Evolutionary conservation across 176 grass and related monocot species (phyloP).

Genomic region (Bolboschoenus planiculmis): DNA sequence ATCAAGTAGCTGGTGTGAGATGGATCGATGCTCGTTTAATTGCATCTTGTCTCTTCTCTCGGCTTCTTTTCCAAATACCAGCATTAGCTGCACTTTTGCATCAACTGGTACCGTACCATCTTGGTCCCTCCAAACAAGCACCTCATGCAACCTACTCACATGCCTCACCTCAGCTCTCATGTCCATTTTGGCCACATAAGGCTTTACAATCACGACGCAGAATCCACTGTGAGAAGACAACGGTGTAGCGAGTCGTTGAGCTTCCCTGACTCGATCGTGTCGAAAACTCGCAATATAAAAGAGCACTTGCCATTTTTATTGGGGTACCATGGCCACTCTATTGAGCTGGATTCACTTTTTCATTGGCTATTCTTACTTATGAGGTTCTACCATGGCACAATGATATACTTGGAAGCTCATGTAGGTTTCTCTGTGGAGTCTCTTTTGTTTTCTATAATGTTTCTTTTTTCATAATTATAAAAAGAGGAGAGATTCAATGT

Average conservation of each 20-base stretch:
- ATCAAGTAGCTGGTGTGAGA: background rate
- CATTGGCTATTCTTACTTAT: background rate
- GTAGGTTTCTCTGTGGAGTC: background rate
- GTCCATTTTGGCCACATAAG: background rate
- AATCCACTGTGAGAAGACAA: background rate
- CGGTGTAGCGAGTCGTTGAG: background rate
- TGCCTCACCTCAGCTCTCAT: background rate
- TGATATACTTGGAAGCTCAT: background rate
- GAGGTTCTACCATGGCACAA: background rate
- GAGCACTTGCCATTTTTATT: background rate
- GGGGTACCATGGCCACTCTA: background rate
- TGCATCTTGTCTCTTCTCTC: slow-evolving; percentile 23
- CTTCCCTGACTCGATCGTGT: background rate
- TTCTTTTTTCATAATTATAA: too few species aligned
- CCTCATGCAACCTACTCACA: slow-evolving; percentile 6
- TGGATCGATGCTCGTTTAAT: slow-evolving; percentile 16
- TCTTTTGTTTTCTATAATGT: background rate
- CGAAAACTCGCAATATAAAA: background rate
- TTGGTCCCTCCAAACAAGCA: slow-evolving; percentile 10
- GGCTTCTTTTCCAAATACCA: slow-evolving; percentile 2
- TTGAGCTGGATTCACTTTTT: background rate
- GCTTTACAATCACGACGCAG: background rate
- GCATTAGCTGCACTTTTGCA: background rate
- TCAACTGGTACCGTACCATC: slow-evolving; percentile 22
- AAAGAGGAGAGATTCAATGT: too few species aligned